A percentile compares a stretch with the other conserved stretches of the same genome.
phyloP scores from a whole-genome alignment of 176 grass and related monocot species.

The Bothriochloa decipiens region DNA sequence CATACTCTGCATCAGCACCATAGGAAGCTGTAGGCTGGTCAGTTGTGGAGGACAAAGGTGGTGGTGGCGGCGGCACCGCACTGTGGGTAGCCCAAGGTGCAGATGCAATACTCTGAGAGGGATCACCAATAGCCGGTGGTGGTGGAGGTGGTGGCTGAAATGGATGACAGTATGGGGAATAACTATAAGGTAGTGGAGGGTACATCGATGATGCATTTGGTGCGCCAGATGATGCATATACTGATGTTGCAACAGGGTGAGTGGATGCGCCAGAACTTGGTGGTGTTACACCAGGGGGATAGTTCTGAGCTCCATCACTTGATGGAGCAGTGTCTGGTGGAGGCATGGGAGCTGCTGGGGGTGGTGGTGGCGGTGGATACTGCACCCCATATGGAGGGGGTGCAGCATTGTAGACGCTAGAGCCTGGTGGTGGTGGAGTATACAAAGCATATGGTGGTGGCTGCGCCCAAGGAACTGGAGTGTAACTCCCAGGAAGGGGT shows the following conservation, averaged over 20 bases:
- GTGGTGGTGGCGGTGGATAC: slow-evolving; percentile 55
- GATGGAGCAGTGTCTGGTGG: slow-evolving; percentile 69
- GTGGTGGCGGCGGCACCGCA: slow-evolving; percentile 41
- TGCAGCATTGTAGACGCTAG: slow-evolving; percentile 60
- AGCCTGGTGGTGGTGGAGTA: slow-evolving; percentile 66
- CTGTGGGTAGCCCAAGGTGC: slow-evolving; percentile 74
- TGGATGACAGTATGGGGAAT: slow-evolving; percentile 75
- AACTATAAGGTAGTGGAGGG: slow-evolving; percentile 65
- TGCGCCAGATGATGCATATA: slow-evolving; percentile 59
- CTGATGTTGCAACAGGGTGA: slow-evolving; percentile 54
- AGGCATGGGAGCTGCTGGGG: slow-evolving; percentile 53
- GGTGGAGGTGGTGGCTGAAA: slow-evolving; percentile 57
- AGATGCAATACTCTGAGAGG: slow-evolving; percentile 69
- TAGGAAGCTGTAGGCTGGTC: slow-evolving; percentile 51
- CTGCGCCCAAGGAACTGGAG: slow-evolving; percentile 75
- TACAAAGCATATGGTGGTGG: slow-evolving; percentile 78
- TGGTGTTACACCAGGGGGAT: slow-evolving; percentile 63
- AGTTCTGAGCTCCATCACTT: slow-evolving; percentile 57
- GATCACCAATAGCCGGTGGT: slow-evolving; percentile 57
- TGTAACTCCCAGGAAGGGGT: slow-evolving; percentile 78
- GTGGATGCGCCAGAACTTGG: slow-evolving; percentile 49
- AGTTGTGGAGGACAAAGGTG: slow-evolving; percentile 36
- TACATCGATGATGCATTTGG: slow-evolving; percentile 49
- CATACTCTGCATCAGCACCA: slow-evolving; percentile 77
- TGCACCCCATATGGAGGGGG: slow-evolving; percentile 63